A percentile compares a stretch with the other conserved stretches of the same genome.
These are phyloP conservation scores for Zygotorulaspora florentina DNA, from an alignment of 805 yeast genomes.

Conservation along the genomic window DNA sequence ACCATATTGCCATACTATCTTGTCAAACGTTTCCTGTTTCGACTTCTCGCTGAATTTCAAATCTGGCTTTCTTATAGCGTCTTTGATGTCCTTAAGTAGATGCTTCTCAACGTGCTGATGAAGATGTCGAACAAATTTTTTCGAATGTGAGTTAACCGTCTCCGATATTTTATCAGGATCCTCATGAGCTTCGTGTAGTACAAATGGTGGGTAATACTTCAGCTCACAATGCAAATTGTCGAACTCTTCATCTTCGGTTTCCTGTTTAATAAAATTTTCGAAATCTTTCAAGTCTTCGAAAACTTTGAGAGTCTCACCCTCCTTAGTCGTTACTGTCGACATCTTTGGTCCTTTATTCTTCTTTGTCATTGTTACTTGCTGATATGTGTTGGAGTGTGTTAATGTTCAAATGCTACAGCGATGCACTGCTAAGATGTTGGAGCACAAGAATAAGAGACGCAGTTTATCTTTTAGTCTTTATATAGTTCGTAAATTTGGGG, in stretches of 20 bases:
- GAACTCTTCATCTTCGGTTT: slow-evolving; percentile 71
- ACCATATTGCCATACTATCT: slow-evolving; percentile 58
- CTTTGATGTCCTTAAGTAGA: slow-evolving; percentile 59
- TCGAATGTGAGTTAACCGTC: slow-evolving; percentile 65
- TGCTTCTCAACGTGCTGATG: slow-evolving; percentile 74
- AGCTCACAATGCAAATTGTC: slow-evolving; percentile 65
- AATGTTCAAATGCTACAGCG: too few relatives aligned
- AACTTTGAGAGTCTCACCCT: slow-evolving; percentile 33
- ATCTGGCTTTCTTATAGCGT: slow-evolving; percentile 50
- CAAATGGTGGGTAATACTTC: slow-evolving; percentile 69
- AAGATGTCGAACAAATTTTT: slow-evolving; percentile 67
- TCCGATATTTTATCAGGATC: slow-evolving; percentile 70
- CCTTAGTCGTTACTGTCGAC: slow-evolving; percentile 27
- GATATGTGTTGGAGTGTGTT: background rate
- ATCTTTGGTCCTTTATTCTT: slow-evolving; percentile 33
- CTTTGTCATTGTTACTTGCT: slow-evolving; percentile 22
- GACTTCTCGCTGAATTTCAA: slow-evolving; percentile 50
- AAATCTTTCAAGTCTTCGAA: slow-evolving; percentile 64
- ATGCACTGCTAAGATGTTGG: too few relatives aligned
- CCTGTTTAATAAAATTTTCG: slow-evolving; percentile 62
- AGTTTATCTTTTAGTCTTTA: too few relatives aligned
- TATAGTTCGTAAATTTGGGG: too few relatives aligned
- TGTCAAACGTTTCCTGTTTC: slow-evolving; percentile 43
- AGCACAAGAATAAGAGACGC: too few relatives aligned
- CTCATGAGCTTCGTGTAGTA: slow-evolving; percentile 59